Evolutionary conservation across 768 basidiomycete genomes (phyloP).

Genomic region (Collybiopsis confluens): DNA sequence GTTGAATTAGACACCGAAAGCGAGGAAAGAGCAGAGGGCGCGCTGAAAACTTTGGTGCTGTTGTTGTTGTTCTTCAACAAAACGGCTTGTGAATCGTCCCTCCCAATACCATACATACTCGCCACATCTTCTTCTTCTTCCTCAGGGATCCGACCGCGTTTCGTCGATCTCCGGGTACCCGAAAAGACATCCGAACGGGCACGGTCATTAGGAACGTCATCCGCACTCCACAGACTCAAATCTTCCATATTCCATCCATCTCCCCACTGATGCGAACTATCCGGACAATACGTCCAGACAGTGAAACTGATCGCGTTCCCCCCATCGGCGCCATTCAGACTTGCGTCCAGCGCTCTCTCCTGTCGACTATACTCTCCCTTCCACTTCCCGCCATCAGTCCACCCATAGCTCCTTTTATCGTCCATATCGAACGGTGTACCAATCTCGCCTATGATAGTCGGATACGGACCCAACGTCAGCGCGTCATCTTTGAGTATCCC

Average conservation of each 20-base stretch:
- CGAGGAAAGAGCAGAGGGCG: slow-evolving; percentile 15
- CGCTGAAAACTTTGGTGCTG: slow-evolving; percentile 5
- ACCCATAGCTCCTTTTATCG: slow-evolving; percentile 78
- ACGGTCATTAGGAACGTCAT: slow-evolving; percentile 59
- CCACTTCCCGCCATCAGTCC: slow-evolving; percentile 58
- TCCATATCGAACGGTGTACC: slow-evolving; percentile 97
- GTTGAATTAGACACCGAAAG: slow-evolving; percentile 36
- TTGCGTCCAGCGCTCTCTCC: slow-evolving; percentile 82
- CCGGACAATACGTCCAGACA: slow-evolving; percentile 84
- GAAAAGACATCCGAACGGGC: background rate
- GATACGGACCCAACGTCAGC: slow-evolving; percentile 62
- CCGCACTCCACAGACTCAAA: slow-evolving; percentile 79
- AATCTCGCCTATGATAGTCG: slow-evolving; percentile 93
- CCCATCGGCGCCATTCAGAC: slow-evolving; percentile 75
- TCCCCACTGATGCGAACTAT: slow-evolving; percentile 84
- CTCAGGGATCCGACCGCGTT: too few species aligned
- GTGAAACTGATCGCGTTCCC: slow-evolving; percentile 73
- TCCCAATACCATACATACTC: slow-evolving; percentile 19
- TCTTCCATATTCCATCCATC: slow-evolving; percentile 98
- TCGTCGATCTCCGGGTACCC: too few species aligned
- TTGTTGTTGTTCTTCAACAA: slow-evolving; percentile 27
- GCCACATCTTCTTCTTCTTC: slow-evolving; percentile 18
- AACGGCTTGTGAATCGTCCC: slow-evolving; percentile 34
- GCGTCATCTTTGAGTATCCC: slow-evolving; percentile 74
- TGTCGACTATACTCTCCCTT: slow-evolving; percentile 76